Percentiles rank a stretch among this genome's conserved stretches.
phyloP scores from a whole-genome alignment of 2,329 filamentous ascomycete species.

The Cryphonectria japonica region DNA sequence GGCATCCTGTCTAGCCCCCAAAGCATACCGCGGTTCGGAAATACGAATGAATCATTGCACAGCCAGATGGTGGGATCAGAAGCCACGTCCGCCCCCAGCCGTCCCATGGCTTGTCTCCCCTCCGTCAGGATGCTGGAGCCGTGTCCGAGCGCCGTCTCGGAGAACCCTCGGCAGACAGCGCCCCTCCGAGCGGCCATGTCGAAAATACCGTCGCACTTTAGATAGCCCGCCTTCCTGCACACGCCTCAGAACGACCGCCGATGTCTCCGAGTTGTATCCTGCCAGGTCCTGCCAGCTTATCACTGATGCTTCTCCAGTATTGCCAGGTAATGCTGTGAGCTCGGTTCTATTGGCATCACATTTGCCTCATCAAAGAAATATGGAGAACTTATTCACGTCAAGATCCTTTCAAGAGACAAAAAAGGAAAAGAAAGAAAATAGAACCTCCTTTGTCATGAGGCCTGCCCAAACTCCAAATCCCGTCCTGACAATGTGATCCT shows the following conservation, averaged over 20 bases:
- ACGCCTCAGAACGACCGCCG: background rate
- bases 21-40: background rate
- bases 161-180: constrained; percentile 10
- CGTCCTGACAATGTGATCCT: background rate
- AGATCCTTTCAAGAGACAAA: no score
- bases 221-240: background rate
- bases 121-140: background rate
- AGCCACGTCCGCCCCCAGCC: background rate
- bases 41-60: constrained; percentile 1
- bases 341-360: background rate
- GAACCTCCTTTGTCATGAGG: background rate
- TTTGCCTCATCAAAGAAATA: background rate
- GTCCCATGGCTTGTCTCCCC: background rate
- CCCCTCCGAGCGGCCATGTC: constrained; percentile 14
- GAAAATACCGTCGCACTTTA: background rate
- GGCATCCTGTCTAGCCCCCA: background rate
- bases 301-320: background rate
- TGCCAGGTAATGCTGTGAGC: background rate
- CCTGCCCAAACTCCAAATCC: background rate
- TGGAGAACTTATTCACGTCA: no score
- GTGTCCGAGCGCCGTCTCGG: constrained; percentile 21
- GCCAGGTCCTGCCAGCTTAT: background rate
- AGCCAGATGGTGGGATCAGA: background rate
- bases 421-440: background rate
- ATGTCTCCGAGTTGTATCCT: constrained; percentile 3